phyloP scores from a whole-genome alignment of 306 rosid genomes.

The Rubus parviflorus region DNA sequence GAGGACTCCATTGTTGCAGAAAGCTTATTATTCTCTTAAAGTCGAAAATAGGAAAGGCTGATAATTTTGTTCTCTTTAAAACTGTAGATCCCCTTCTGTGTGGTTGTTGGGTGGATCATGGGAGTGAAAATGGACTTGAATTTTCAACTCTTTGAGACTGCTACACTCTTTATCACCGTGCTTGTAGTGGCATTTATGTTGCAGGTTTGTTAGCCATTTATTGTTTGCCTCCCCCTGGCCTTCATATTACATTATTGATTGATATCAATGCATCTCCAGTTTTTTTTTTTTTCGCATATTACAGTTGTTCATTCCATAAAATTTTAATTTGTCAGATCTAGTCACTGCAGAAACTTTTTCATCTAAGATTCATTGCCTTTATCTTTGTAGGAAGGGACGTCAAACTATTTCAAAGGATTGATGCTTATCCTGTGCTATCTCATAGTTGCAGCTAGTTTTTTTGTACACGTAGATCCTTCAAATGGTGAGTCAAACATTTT shows the following conservation, averaged over 20 bases:
- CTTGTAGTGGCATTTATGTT: constrained; percentile 92
- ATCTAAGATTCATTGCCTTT: constrained; percentile 18
- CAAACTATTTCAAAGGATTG: constrained; percentile 89
- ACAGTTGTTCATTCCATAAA: neutral
- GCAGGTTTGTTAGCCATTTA: constrained; percentile 57
- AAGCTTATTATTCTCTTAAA: neutral
- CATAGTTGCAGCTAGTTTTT: constrained; percentile 92
- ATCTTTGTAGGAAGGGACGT: constrained; percentile 77
- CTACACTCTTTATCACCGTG: constrained; percentile 86
- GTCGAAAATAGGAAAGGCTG: neutral
- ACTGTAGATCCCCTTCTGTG: constrained; percentile 83
- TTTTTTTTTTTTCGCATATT: neutral
- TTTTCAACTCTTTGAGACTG: constrained; percentile 93
- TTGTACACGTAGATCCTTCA: constrained; percentile 78
- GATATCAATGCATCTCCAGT: neutral
- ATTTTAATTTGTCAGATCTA: neutral
- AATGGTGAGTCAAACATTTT: constrained; percentile 50
- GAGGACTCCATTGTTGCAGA: neutral
- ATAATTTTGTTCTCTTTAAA: constrained; percentile 13
- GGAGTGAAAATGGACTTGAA: constrained; percentile 87
- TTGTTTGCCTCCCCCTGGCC: neutral
- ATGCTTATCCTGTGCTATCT: constrained; percentile 94
- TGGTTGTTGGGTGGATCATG: constrained; percentile 95
- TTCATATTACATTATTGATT: neutral
- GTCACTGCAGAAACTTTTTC: neutral